phyloP scores from a whole-genome alignment of 768 basidiomycete species.

The Amyloporia xantha region DNA sequence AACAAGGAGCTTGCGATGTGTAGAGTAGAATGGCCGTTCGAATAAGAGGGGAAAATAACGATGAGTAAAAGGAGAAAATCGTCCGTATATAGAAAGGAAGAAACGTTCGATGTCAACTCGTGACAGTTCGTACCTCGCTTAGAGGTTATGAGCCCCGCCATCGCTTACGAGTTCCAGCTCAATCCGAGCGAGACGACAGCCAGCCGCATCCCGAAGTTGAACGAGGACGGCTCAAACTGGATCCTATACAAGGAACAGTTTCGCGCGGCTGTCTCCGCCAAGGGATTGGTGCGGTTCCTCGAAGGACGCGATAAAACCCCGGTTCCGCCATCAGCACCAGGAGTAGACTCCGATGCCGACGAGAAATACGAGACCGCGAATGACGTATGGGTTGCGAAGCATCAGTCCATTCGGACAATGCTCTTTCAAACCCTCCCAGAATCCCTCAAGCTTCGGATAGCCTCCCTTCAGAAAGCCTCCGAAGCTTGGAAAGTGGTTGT shows the following conservation, averaged over 20 bases:
- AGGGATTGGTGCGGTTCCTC: slow-evolving; percentile 8
- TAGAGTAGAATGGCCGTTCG: too few relatives aligned
- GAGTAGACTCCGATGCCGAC: too few relatives aligned
- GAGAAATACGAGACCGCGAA: slow-evolving; percentile 8
- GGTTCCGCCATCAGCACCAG: not conserved
- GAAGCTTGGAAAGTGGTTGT: slow-evolving; percentile 9
- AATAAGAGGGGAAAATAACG: too few relatives aligned
- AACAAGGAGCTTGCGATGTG: too few relatives aligned
- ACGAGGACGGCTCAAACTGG: slow-evolving; percentile 10
- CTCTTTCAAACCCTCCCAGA: slow-evolving; percentile 8
- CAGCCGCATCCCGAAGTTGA: slow-evolving; percentile 6
- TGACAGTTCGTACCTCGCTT: slow-evolving; percentile 1
- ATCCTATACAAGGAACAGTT: slow-evolving; percentile 8
- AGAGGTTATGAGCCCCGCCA: slow-evolving; percentile 15
- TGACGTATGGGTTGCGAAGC: slow-evolving; percentile 4
- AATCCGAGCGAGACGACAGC: not conserved
- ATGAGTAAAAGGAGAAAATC: too few relatives aligned
- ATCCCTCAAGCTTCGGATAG: slow-evolving; percentile 7
- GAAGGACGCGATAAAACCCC: slow-evolving; percentile 8
- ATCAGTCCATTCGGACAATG: slow-evolving; percentile 6
- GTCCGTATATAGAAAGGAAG: too few relatives aligned
- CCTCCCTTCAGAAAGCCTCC: not conserved
- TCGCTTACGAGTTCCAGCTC: slow-evolving; percentile 1
- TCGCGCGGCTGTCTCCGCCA: slow-evolving; percentile 5
- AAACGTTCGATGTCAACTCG: too few relatives aligned